Evolutionary conservation across 129 eudicot species (phyloP), one percentile per base, ranked within the genome.

Genomic region (Artemisia annua): DNA sequence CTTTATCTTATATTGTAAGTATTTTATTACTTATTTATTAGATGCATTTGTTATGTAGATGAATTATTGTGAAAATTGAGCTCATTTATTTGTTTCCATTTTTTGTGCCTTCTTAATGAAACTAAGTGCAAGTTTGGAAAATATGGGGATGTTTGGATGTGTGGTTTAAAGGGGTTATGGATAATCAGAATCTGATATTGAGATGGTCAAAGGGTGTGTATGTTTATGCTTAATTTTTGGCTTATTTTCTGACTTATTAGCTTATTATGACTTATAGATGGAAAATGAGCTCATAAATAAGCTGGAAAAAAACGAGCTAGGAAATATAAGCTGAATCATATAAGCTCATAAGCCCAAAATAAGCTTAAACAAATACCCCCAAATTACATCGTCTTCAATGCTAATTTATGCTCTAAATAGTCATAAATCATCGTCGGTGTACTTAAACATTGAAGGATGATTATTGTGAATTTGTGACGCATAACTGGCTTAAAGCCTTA

Each of bases 1-100:
- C 90, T 59, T 81, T 88, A 46, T 88, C 95, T 49, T 88, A 88
- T 71, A 73, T 88, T 26, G 95, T 88, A 88, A 85, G 89, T 43
- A 46, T 11, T 66, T 66, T 4, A 61, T 77, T 22, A 28, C 22
- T 20, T 20, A 20, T 51, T 61, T 18, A 43, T 35, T 62, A 39
- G 13, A 4, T 59, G 75, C 65, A 30, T 64, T 69, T 50, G 12
- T 44, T 28, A 1, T 68, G 58, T 12, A 22, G 26, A 61, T 26
- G 28, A 15, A 7, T 73, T n/a, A 11, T 60, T 46, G 0, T 12
- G 12, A 9, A 22, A 19, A 18, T 30, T 1, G 15, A 24, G 13
- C 44, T 11, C 26, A 19, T 61, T 3, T 61, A 19, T 61, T 6
- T 14, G 63, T 61, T 39, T 71, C 46, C 67, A 15, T 71, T 16